Evolutionary conservation across 2,329 filamentous ascomycete species (phyloP).

Genomic region (Trichoderma guizhouense): DNA sequence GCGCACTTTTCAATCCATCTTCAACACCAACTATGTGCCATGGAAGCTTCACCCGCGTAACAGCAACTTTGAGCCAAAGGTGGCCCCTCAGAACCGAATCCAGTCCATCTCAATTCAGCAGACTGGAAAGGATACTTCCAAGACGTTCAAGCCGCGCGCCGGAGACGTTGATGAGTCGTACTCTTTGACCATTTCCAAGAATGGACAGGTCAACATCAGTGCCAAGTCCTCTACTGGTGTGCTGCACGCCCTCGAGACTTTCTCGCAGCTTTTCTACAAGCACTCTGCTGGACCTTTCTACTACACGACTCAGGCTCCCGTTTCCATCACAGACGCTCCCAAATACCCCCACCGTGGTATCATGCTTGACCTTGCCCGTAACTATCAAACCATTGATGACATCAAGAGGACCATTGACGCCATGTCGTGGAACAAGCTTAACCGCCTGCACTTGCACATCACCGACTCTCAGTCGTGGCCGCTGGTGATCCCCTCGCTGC

Average conservation of each 20-base stretch:
- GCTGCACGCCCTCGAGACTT: slow-evolving; percentile 68
- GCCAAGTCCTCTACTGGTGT: slow-evolving; percentile 66
- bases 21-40: slow-evolving; percentile 67
- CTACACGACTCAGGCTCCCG: slow-evolving; percentile 70
- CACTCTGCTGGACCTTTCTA: slow-evolving; percentile 55
- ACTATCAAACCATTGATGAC: slow-evolving; percentile 63
- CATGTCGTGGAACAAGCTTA: slow-evolving; percentile 76
- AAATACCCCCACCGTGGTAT: slow-evolving; percentile 76
- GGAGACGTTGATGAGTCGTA: slow-evolving; percentile 75
- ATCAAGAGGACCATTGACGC: slow-evolving; percentile 75
- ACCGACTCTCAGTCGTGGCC: slow-evolving; percentile 87
- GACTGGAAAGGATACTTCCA: slow-evolving; percentile 49
- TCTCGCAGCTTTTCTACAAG: slow-evolving; percentile 75
- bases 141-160: slow-evolving; percentile 57
- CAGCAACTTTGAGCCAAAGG: slow-evolving; percentile 61
- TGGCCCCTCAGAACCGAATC: slow-evolving; percentile 44
- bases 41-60: slow-evolving; percentile 72
- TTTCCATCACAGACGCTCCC: slow-evolving; percentile 67
- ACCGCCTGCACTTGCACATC: slow-evolving; percentile 74
- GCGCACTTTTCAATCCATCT: slow-evolving; percentile 60
- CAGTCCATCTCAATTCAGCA: slow-evolving; percentile 63
- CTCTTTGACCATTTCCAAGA: slow-evolving; percentile 55
- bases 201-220: slow-evolving; percentile 59
- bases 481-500: slow-evolving; percentile 69
- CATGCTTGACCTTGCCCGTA: slow-evolving; percentile 73